Evolutionary conservation across 1,139 yeast genomes (phyloP).

Genomic region (Lodderomyces elongisporus): DNA sequence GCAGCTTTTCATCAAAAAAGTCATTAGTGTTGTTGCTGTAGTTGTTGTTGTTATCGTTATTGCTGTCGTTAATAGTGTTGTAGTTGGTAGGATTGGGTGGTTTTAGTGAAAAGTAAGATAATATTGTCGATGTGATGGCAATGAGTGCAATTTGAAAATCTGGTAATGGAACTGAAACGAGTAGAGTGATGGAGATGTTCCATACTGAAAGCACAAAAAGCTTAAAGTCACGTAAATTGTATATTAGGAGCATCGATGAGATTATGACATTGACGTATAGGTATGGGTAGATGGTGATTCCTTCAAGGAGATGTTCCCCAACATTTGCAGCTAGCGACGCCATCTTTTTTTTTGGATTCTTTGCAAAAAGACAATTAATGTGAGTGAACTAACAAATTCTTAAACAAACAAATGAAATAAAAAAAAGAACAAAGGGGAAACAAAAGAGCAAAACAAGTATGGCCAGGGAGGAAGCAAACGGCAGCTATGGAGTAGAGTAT

Average conservation of each 20-base stretch:
- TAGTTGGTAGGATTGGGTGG: no score
- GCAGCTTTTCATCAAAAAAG: background rate
- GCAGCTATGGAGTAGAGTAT: no score
- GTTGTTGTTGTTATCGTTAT: background rate
- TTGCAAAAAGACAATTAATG: no score
- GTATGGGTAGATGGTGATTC: conserved; percentile 7
- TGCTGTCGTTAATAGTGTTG: background rate
- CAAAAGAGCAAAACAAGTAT: no score
- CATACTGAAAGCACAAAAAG: conserved; percentile 7
- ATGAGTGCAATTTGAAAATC: background rate
- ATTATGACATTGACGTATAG: conserved; percentile 6
- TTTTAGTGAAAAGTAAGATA: conserved; percentile 4
- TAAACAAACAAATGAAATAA: no score
- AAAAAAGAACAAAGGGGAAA: no score
- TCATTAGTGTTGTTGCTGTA: no score
- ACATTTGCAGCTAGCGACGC: no score
- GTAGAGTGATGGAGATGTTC: conserved; percentile 7
- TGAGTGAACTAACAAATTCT: no score
- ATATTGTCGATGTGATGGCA: conserved; percentile 1
- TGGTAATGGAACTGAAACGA: conserved; percentile 1
- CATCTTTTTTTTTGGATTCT: no score
- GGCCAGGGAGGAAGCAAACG: no score
- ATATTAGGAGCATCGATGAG: conserved; percentile 5
- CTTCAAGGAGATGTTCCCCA: no score
- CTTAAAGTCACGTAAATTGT: conserved; percentile 2